These are phyloP conservation scores for Populus trichocarpa DNA, from an alignment of 441 rosid species.

Conservation along the genomic window DNA sequence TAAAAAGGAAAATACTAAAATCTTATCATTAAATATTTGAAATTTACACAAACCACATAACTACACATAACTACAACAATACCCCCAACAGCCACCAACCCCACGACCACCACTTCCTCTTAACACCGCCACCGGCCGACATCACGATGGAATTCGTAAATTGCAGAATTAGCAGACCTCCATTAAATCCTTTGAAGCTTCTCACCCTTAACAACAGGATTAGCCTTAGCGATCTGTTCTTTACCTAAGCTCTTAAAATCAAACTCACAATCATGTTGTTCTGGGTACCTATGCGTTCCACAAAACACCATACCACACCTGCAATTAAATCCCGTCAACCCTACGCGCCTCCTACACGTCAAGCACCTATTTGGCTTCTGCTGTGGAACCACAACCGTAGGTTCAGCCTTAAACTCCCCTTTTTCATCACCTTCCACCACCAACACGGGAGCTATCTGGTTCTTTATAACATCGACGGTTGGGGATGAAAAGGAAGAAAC, in stretches of 20 bases:
- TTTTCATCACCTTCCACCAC: not conserved
- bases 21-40: conserved; percentile 2
- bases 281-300: conserved; percentile 74
- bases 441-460: not conserved
- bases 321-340: conserved; percentile 77
- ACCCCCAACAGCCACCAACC: not conserved
- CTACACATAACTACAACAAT: conserved; percentile 11
- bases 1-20: not conserved
- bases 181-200: conserved; percentile 65
- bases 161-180: not conserved
- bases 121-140: not conserved
- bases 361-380: conserved; percentile 45
- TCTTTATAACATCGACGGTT: conserved; percentile 15
- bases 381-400: conserved; percentile 6
- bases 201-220: conserved; percentile 62
- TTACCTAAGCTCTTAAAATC: conserved; percentile 68
- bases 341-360: conserved; percentile 71
- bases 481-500: conserved; percentile 9
- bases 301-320: conserved; percentile 71
- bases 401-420: not conserved
- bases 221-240: conserved; percentile 66
- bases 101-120: not conserved
- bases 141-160: not conserved
- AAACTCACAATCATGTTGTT: conserved; percentile 57
- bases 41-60: conserved; percentile 28